phyloP scores from a whole-genome alignment of 2,329 filamentous ascomycete genomes.

The Domatiomyces catenatus region DNA sequence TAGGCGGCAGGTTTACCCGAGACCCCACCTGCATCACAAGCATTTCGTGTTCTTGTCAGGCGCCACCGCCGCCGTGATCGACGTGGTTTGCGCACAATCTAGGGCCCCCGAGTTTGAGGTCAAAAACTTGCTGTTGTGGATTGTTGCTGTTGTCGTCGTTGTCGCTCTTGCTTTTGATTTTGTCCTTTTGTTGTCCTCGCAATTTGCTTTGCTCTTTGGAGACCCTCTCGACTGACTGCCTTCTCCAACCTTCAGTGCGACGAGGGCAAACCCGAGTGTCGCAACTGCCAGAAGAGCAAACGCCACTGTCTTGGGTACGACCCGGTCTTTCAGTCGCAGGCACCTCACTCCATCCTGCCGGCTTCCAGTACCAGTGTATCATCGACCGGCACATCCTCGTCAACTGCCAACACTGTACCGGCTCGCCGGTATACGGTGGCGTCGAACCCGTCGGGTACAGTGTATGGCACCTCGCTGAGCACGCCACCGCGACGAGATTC shows the following conservation, averaged over 20 bases:
- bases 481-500: conserved; percentile 13
- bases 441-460: neutral
- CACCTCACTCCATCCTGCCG: conserved; percentile 11
- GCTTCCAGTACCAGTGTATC: neutral
- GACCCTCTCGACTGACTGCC: neutral
- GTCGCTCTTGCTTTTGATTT: neutral
- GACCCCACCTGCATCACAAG: neutral
- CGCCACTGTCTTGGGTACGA: conserved; percentile 54
- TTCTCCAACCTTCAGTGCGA: conserved; percentile 54
- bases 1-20: neutral
- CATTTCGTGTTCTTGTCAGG: neutral
- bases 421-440: neutral
- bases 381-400: neutral
- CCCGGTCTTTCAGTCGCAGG: conserved; percentile 56
- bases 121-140: neutral
- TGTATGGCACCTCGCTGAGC: neutral
- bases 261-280: conserved; percentile 80
- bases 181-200: neutral
- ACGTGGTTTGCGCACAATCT: neutral
- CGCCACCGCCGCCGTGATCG: neutral
- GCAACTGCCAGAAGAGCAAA: conserved; percentile 54
- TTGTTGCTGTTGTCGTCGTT: neutral
- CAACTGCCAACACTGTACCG: neutral
- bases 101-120: neutral
- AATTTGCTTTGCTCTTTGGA: neutral